Conservation (phyloP, 2,329 filamentous ascomycete genomes). For the Canariomyces notabilis region DNA sequence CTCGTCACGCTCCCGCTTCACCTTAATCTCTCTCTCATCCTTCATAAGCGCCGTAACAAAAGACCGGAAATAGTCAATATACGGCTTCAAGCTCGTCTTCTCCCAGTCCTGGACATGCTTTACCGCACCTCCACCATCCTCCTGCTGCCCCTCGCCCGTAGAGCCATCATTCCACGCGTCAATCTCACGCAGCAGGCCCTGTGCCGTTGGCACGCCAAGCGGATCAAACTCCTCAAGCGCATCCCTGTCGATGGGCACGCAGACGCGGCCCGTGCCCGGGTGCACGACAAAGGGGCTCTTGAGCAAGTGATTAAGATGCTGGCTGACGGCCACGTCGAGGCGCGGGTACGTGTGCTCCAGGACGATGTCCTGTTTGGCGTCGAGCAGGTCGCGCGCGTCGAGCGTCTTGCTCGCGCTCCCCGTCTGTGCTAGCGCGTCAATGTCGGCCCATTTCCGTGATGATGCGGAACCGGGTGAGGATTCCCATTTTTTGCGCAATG, state of each 20-base stretch:
- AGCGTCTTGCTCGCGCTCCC: slow-evolving; percentile 67
- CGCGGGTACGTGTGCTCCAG: slow-evolving; percentile 97
- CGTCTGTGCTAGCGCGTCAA: slow-evolving; percentile 76
- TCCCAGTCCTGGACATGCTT: slow-evolving; percentile 75
- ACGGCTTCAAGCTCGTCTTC: slow-evolving; percentile 91
- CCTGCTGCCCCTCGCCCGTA: slow-evolving; percentile 33
- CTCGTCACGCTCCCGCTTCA: slow-evolving; percentile 54
- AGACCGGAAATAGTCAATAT: slow-evolving; percentile 79
- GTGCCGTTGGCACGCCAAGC: slow-evolving; percentile 81
- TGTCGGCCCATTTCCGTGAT: slow-evolving; percentile 86
- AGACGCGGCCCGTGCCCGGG: slow-evolving; percentile 87
- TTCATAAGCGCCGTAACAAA: slow-evolving; percentile 77
- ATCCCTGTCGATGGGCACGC: slow-evolving; percentile 82
- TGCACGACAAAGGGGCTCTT: slow-evolving; percentile 97
- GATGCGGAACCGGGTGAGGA: slow-evolving; percentile 73
- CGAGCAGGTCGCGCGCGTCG: slow-evolving; percentile 67
- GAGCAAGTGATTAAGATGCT: slow-evolving; percentile 96
- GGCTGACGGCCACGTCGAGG: slow-evolving; percentile 93
- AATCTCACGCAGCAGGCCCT: slow-evolving; percentile 75
- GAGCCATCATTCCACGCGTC: slow-evolving; percentile 63
- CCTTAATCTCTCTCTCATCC: slow-evolving; percentile 57
- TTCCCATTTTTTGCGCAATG: slow-evolving; percentile 86
- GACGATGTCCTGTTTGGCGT: slow-evolving; percentile 93
- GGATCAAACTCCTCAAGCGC: slow-evolving; percentile 81
- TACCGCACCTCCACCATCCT: slow-evolving; percentile 24